Conservation (phyloP, 2,329 filamentous ascomycete species). For the Blastomyces emzantsi region DNA sequence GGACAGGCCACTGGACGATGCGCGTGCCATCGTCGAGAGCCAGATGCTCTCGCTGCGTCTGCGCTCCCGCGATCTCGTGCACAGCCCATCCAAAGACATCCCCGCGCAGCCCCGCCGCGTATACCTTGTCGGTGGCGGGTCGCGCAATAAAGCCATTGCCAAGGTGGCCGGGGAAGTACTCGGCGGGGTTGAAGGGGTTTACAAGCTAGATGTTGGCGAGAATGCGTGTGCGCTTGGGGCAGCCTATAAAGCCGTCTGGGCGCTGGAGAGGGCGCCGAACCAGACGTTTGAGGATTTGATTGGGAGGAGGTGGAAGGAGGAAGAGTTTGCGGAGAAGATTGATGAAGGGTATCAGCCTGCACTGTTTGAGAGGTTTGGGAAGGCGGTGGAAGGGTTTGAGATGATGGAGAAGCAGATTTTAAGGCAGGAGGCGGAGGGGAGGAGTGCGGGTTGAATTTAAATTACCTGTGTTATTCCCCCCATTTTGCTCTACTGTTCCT, state of each 20-base stretch:
- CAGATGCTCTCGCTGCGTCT: constrained; percentile 87
- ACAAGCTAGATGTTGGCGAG: constrained; percentile 84
- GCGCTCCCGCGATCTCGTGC: constrained; percentile 68
- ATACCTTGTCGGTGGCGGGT: constrained; percentile 91
- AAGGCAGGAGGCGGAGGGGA: constrained; percentile 23
- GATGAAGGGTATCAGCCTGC: constrained; percentile 69
- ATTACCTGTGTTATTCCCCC: background rate
- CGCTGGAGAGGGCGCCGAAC: constrained; percentile 55
- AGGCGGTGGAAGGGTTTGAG: constrained; percentile 66
- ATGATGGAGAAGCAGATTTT: constrained; percentile 63
- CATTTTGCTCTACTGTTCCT: background rate
- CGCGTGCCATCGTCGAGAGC: constrained; percentile 84
- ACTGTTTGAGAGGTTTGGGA: constrained; percentile 68
- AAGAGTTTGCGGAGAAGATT: constrained; percentile 71
- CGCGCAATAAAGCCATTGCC: constrained; percentile 81
- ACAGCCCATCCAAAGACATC: constrained; percentile 45
- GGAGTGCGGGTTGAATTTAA: background rate
- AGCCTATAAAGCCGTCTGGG: constrained; percentile 96
- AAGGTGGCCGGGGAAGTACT: constrained; percentile 78
- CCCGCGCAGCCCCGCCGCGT: constrained; percentile 80
- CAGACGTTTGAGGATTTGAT: constrained; percentile 88
- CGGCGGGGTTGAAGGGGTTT: constrained; percentile 81
- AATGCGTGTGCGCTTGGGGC: constrained; percentile 92
- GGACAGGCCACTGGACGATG: constrained; percentile 59
- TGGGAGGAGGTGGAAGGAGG: constrained; percentile 74